phyloP scores from a whole-genome alignment of 441 rosid genomes.

The Dalechampia spathulata region DNA sequence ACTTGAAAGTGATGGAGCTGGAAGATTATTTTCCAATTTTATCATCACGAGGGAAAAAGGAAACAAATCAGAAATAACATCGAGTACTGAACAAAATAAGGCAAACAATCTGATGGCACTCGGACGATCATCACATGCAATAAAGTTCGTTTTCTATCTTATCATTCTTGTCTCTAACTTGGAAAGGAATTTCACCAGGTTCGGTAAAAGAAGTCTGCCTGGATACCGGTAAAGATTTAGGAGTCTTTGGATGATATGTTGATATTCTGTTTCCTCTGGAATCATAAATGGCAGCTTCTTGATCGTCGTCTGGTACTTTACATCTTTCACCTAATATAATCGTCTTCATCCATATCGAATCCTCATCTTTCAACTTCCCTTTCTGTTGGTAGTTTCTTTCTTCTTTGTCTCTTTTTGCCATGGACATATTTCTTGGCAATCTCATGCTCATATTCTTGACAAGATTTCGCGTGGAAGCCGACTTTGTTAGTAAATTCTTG shows the following conservation, averaged over 20 bases:
- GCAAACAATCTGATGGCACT: too few relatives aligned
- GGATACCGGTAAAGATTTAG: constrained; percentile 28
- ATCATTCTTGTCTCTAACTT: neutral
- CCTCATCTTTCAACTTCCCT: constrained; percentile 33
- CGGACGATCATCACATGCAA: too few relatives aligned
- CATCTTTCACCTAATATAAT: constrained; percentile 73
- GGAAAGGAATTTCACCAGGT: constrained; percentile 9
- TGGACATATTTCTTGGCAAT: constrained; percentile 32
- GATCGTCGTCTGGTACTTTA: constrained; percentile 33
- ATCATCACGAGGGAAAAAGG: too few relatives aligned
- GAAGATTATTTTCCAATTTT: too few relatives aligned
- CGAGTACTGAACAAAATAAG: too few relatives aligned
- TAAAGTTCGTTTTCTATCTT: too few relatives aligned
- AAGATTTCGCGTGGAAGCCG: constrained; percentile 21
- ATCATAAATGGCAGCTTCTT: constrained; percentile 24
- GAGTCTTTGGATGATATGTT: constrained; percentile 33
- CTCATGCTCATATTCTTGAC: constrained; percentile 23
- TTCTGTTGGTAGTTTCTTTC: constrained; percentile 5
- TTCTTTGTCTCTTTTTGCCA: constrained; percentile 17
- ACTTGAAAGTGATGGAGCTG: too few relatives aligned
- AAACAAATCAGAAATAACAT: too few relatives aligned
- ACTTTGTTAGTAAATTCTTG: constrained; percentile 11
- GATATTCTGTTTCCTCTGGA: constrained; percentile 30
- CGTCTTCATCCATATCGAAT: constrained; percentile 47
- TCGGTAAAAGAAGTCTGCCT: constrained; percentile 30